phyloP scores from a whole-genome alignment of 1,139 yeast species.

The Hemisphaericaspora xylanilytica region DNA sequence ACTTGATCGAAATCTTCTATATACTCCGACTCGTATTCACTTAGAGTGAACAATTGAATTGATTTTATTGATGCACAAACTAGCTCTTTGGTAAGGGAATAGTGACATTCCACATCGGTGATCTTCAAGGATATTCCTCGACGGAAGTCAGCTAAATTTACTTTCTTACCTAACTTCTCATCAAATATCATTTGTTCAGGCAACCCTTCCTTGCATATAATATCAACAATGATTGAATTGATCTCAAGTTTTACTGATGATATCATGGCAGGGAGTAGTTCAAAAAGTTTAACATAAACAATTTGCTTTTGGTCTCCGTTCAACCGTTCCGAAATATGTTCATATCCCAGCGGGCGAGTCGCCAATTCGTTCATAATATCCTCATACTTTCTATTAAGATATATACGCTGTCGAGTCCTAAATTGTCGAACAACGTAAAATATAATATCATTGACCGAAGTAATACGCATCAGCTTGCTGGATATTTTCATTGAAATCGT shows the following conservation, averaged over 20 bases:
- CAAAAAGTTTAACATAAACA: constrained; percentile 26
- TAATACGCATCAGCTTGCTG: constrained; percentile 28
- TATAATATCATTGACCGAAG: constrained; percentile 38
- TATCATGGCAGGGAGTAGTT: constrained; percentile 30
- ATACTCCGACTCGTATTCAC: constrained; percentile 40
- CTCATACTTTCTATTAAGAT: constrained; percentile 27
- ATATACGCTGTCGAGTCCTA: constrained; percentile 27
- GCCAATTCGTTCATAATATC: constrained; percentile 7
- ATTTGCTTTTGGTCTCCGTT: background rate
- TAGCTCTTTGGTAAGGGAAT: constrained; percentile 24
- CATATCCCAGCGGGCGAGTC: background rate
- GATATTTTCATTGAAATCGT: constrained; percentile 24
- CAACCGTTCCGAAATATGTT: background rate
- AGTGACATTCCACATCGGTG: constrained; percentile 21
- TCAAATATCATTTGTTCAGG: constrained; percentile 34
- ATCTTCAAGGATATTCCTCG: constrained; percentile 39
- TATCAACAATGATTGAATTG: constrained; percentile 30
- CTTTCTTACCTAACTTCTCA: constrained; percentile 20
- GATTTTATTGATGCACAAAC: constrained; percentile 20
- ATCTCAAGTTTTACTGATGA: constrained; percentile 27
- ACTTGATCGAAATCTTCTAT: constrained; percentile 36
- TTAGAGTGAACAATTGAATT: constrained; percentile 36
- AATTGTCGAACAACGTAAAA: constrained; percentile 38
- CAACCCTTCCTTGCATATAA: constrained; percentile 43
- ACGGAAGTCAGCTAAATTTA: constrained; percentile 39